Conservation (phyloP, 2,329 filamentous ascomycete genomes). For the Diaporthe ilicicola region DNA sequence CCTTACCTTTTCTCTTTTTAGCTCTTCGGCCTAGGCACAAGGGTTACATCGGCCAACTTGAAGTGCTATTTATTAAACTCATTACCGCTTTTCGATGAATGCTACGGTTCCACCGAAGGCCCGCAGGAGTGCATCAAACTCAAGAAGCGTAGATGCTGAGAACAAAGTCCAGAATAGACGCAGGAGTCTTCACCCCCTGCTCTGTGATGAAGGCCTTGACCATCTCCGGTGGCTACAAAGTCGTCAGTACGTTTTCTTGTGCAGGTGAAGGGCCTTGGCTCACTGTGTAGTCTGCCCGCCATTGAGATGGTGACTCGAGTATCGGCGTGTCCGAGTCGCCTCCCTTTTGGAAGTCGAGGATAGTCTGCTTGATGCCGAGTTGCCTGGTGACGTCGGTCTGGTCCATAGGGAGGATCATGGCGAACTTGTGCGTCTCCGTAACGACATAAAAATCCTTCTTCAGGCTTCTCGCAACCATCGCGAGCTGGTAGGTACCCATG, state of each 20-base stretch:
- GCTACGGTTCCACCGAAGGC: neutral
- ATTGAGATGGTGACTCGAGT: constrained; percentile 47
- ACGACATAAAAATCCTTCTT: constrained; percentile 83
- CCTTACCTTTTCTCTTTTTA: too few species aligned
- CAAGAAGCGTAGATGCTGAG: constrained; percentile 63
- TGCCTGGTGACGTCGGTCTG: constrained; percentile 72
- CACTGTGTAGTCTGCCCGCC: constrained; percentile 77
- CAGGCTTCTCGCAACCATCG: constrained; percentile 76
- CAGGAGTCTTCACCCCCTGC: constrained; percentile 74
- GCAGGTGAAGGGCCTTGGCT: constrained; percentile 37
- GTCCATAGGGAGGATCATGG: constrained; percentile 82
- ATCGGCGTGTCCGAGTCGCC: constrained; percentile 47
- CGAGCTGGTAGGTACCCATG: constrained; percentile 87
- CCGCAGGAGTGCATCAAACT: neutral
- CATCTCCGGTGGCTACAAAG: constrained; percentile 66
- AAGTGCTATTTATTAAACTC: neutral
- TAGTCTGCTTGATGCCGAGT: constrained; percentile 75
- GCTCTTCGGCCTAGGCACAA: too few species aligned
- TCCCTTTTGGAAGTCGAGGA: constrained; percentile 76
- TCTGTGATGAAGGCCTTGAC: constrained; percentile 81
- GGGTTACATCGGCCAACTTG: too few species aligned
- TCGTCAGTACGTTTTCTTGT: constrained; percentile 39
- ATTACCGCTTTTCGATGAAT: neutral
- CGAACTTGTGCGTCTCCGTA: constrained; percentile 96
- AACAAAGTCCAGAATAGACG: constrained; percentile 74